Base-by-base conservation (phyloP, 768 basidiomycete genomes). In the Rhodocollybia butyracea region DNA sequence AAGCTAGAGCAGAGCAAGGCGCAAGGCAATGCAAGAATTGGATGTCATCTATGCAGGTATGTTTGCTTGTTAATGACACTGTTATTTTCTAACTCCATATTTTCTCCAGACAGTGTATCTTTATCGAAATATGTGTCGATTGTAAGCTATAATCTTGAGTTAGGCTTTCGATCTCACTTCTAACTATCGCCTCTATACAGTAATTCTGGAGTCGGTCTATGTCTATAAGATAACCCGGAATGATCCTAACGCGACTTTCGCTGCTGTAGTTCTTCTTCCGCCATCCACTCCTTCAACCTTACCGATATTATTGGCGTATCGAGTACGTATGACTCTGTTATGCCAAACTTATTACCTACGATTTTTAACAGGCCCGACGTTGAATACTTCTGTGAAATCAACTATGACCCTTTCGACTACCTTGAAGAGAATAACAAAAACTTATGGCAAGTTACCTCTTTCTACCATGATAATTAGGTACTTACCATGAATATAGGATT, bases 71-170 rank as follows among this genome's bases (percentile, higher is more conserved):
- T 42, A n/a, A 21, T 32, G 17, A 32, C 27, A 24, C 13, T 32
- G 21, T n/a, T 46, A 22, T 7, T 12, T 6, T 15, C 21, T 32
- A 34, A 47, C n/a, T 26, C 39, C 46, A 15, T 15, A 24, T 31
- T 13, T 31, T 22, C 30, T 31, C 3, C 45, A 61, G 60, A 41
- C 19, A 83, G 81, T 54, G 72, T 82, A 15, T 68, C 81, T 75
- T n/a, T 82, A 91, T 61, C 81, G 89, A 41, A 87, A 89, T 57
- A 91, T 91, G 89, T 91, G 89, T 65, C 78, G 89, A 4, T 91
- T 80, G n/a, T n/a, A n/a, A n/a, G n/a, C n/a, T n/a, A n/a, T n/a
- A n/a, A n/a, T n/a, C n/a, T n/a, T n/a, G n/a, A n/a, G n/a, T n/a
- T n/a, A n/a, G n/a, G n/a, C n/a, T n/a, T n/a, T n/a, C n/a, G n/a